Conservation (phyloP, 2,329 filamentous ascomycete genomes). For the Clarireedia paspali region DNA sequence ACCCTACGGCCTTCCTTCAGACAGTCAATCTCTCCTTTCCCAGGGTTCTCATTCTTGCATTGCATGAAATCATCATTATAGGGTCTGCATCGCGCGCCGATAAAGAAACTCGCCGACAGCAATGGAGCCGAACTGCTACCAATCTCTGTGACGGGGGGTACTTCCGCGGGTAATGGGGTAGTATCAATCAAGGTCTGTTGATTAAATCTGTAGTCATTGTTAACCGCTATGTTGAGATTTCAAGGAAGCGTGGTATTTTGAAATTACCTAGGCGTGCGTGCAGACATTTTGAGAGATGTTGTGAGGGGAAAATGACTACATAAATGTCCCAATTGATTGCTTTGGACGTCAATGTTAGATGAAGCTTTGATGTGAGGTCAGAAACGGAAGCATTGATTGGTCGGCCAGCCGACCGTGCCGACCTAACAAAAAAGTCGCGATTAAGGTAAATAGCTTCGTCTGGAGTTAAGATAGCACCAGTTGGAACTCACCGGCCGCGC, state of each 20-base stretch:
- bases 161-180: constrained; percentile 83
- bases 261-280: constrained; percentile 23
- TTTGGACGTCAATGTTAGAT: constrained; percentile 14
- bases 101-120: constrained; percentile 89
- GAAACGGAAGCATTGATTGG: constrained; percentile 22
- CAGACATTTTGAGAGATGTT: constrained; percentile 25
- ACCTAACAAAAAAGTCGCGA: constrained; percentile 7
- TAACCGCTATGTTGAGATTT: constrained; percentile 8
- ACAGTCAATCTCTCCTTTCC: constrained; percentile 87
- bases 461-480: constrained; percentile 1
- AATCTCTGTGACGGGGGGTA: constrained; percentile 90
- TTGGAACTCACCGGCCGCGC: neutral
- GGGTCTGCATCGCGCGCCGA: constrained; percentile 85
- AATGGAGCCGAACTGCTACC: constrained; percentile 89
- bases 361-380: constrained; percentile 27
- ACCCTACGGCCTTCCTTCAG: constrained; percentile 95
- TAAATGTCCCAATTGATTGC: constrained; percentile 31
- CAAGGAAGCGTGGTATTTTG: neutral
- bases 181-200: constrained; percentile 91
- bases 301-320: constrained; percentile 12
- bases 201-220: constrained; percentile 66
- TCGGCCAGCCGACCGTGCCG: constrained; percentile 12
- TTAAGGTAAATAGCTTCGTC: constrained; percentile 11
- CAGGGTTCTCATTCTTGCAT: constrained; percentile 93
- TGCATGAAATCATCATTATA: constrained; percentile 99